Conservation (phyloP, 2,329 filamentous ascomycete species). For the Penicillium aurantiogriseum region DNA sequence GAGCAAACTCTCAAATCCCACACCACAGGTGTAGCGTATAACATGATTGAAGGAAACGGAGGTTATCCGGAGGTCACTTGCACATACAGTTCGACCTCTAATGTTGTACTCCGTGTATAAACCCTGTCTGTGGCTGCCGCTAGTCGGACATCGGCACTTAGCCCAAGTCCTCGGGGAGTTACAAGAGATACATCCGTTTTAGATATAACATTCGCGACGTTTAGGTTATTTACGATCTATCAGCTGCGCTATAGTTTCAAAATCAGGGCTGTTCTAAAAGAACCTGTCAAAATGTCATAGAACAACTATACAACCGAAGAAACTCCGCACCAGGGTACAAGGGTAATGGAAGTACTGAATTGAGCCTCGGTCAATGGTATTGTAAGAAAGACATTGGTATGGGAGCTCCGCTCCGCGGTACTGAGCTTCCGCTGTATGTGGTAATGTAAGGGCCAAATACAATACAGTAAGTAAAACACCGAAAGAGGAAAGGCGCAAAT, state of each 20-base stretch:
- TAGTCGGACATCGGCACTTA: not conserved
- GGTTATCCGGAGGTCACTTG: not conserved
- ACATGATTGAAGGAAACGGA: constrained; percentile 5
- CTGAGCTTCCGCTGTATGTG: not conserved
- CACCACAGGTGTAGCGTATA: not conserved
- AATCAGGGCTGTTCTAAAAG: not conserved
- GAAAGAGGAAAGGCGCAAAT: constrained; percentile 7
- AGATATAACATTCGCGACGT: not conserved
- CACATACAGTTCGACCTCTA: not conserved
- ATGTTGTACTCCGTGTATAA: not conserved
- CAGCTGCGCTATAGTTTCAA: not conserved
- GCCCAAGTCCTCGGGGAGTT: constrained; percentile 2
- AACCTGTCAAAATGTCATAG: not conserved
- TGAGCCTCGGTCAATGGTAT: not conserved
- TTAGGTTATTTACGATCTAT: not conserved
- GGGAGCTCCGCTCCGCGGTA: constrained; percentile 3
- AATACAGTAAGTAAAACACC: constrained; percentile 3
- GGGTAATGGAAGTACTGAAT: not conserved
- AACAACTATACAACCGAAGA: not conserved
- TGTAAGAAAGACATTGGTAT: not conserved
- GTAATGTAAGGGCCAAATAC: not conserved
- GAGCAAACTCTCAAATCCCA: not conserved
- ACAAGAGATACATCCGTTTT: constrained; percentile 1
- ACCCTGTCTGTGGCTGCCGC: constrained; percentile 5
- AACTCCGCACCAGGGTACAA: not conserved